A percentile compares a stretch with the other conserved stretches of the same genome.
Conservation (phyloP, 345 rosid genomes). For the Geranium brycei region DNA sequence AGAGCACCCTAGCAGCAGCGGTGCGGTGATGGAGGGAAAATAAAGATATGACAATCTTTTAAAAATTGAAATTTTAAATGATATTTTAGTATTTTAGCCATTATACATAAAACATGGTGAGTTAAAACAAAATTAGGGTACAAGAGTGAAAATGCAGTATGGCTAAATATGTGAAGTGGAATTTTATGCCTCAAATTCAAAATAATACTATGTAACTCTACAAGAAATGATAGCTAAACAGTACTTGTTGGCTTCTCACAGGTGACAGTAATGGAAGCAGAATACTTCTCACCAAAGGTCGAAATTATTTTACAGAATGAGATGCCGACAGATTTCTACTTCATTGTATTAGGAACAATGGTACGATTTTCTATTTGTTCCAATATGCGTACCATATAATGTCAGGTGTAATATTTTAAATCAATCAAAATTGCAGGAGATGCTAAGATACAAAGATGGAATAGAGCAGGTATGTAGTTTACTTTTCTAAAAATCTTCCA, state of each 20-base stretch:
- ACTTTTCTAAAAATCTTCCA: too few species aligned
- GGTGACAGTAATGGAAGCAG: constrained; percentile 79
- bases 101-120: too few species aligned
- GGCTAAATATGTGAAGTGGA: too few species aligned
- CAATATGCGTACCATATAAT: not conserved
- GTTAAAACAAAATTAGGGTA: too few species aligned
- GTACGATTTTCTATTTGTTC: constrained; percentile 23
- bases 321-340: constrained; percentile 81
- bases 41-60: too few species aligned
- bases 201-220: too few species aligned
- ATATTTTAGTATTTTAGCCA: too few species aligned
- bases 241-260: constrained; percentile 4
- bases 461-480: constrained; percentile 52
- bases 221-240: not conserved
- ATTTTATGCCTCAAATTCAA: too few species aligned
- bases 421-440: constrained; percentile 40
- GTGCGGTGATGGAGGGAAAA: too few species aligned
- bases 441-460: constrained; percentile 52
- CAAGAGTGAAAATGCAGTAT: too few species aligned
- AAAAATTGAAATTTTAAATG: too few species aligned
- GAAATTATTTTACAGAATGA: constrained; percentile 83
- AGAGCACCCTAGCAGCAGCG: too few species aligned
- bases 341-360: constrained; percentile 80
- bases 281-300: constrained; percentile 83
- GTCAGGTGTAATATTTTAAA: constrained; percentile 4